These are phyloP conservation scores for Angomonas deanei DNA, from an alignment of 208 protist species.

Conservation along the genomic window DNA sequence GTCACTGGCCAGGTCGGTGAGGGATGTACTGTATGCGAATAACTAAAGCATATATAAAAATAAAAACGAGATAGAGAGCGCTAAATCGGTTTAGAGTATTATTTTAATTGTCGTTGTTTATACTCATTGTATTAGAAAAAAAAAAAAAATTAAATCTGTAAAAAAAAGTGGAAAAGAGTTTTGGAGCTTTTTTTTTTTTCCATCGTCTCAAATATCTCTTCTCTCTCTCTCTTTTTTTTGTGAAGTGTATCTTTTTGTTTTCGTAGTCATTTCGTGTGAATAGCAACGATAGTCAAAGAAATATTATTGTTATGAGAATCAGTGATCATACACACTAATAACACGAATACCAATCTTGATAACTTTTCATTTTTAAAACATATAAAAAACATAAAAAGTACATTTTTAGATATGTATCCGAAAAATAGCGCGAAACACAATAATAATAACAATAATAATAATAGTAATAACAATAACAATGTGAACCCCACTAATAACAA, in stretches of 20 bases:
- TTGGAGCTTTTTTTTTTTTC: neutral
- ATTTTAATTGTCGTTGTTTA: too few species aligned
- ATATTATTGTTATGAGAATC: too few species aligned
- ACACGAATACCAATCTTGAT: too few species aligned
- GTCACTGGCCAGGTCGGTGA: constrained; percentile 29
- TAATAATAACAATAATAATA: neutral
- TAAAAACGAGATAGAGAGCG: neutral
- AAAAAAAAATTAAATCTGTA: neutral
- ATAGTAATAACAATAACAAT: neutral
- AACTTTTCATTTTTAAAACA: neutral
- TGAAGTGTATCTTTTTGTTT: too few species aligned
- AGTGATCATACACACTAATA: too few species aligned
- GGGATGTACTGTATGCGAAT: constrained; percentile 42
- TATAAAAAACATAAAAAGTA: too few species aligned
- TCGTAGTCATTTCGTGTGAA: too few species aligned
- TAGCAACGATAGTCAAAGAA: neutral
- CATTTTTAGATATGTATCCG: neutral
- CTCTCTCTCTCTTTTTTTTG: too few species aligned
- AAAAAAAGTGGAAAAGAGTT: neutral
- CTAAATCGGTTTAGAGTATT: too few species aligned
- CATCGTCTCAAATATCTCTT: neutral
- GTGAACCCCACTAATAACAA: neutral
- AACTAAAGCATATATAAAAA: constrained; percentile 7
- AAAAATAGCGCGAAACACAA: too few species aligned
- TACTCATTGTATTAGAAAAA: neutral